phyloP scores from a whole-genome alignment of 1,139 yeast species.

The Taphrina sp. region DNA sequence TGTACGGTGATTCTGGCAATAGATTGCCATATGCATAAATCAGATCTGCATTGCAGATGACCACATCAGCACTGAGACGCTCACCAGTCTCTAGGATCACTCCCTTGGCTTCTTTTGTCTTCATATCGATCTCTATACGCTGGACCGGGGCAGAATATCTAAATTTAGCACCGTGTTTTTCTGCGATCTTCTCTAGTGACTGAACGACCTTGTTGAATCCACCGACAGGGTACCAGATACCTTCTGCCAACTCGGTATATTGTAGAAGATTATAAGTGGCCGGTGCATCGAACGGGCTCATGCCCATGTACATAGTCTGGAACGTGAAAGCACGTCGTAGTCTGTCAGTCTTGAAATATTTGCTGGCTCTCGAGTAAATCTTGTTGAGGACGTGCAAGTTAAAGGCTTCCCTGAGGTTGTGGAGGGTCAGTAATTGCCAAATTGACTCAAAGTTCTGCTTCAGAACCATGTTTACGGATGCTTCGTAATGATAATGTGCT shows the following conservation, averaged over 20 bases:
- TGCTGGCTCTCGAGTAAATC: conserved; percentile 28
- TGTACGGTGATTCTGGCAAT: conserved; percentile 26
- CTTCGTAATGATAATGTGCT: conserved; percentile 32
- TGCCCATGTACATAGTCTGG: conserved; percentile 33
- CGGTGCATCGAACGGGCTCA: conserved; percentile 33
- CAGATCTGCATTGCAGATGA: conserved; percentile 31
- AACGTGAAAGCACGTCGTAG: conserved; percentile 31
- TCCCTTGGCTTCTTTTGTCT: conserved; percentile 29
- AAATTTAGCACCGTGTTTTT: conserved; percentile 30
- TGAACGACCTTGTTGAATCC: conserved; percentile 32
- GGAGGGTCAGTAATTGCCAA: conserved; percentile 25
- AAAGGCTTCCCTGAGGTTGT: conserved; percentile 20
- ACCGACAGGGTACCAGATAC: conserved; percentile 33
- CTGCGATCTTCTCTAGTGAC: conserved; percentile 28
- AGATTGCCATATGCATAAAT: conserved; percentile 28
- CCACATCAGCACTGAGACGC: conserved; percentile 21
- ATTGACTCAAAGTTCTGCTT: conserved; percentile 30
- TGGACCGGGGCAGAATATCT: conserved; percentile 25
- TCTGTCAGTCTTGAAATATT: conserved; percentile 30
- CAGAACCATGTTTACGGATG: conserved; percentile 29
- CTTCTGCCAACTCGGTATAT: conserved; percentile 32
- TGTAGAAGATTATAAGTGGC: conserved; percentile 33
- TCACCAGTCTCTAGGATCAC: conserved; percentile 32
- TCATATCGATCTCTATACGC: conserved; percentile 19
- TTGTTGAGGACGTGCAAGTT: conserved; percentile 29